A percentile compares a stretch with the other conserved stretches of the same genome.
These are phyloP conservation scores for Zymoseptoria brevis DNA, from an alignment of 2,329 filamentous ascomycete species.

Conservation along the genomic window DNA sequence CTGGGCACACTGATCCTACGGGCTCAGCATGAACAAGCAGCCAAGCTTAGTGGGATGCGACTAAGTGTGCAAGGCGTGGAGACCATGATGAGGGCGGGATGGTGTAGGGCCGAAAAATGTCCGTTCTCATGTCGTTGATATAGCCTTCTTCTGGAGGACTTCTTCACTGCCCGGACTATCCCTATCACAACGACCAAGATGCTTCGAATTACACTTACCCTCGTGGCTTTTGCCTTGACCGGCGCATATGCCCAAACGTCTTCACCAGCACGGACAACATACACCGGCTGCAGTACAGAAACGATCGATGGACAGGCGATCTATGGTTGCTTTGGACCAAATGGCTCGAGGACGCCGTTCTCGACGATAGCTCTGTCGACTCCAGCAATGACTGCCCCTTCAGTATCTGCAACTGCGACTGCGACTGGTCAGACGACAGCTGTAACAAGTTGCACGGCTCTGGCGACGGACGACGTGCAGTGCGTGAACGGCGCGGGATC, in stretches of 20 bases:
- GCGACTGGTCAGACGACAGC: constrained; percentile 8
- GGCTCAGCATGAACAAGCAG: background rate
- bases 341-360: constrained; percentile 10
- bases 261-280: constrained; percentile 5
- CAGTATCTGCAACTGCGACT: background rate
- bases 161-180: background rate
- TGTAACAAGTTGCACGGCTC: constrained; percentile 7
- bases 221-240: constrained; percentile 1
- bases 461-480: constrained; percentile 18
- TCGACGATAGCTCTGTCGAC: constrained; percentile 6
- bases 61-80: background rate
- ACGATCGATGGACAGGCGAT: constrained; percentile 7
- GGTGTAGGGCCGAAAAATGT: background rate
- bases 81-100: constrained; percentile 4
- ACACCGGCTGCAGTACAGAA: constrained; percentile 15
- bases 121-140: background rate
- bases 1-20: background rate
- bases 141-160: background rate
- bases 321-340: constrained; percentile 13
- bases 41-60: background rate
- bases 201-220: constrained; percentile 4
- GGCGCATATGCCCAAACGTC: constrained; percentile 7
- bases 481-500: constrained; percentile 36
- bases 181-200: constrained; percentile 1
- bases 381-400: constrained; percentile 3